These are phyloP conservation scores for Trifolium subterraneum DNA, from an alignment of 306 rosid species.

Conservation along the genomic window DNA sequence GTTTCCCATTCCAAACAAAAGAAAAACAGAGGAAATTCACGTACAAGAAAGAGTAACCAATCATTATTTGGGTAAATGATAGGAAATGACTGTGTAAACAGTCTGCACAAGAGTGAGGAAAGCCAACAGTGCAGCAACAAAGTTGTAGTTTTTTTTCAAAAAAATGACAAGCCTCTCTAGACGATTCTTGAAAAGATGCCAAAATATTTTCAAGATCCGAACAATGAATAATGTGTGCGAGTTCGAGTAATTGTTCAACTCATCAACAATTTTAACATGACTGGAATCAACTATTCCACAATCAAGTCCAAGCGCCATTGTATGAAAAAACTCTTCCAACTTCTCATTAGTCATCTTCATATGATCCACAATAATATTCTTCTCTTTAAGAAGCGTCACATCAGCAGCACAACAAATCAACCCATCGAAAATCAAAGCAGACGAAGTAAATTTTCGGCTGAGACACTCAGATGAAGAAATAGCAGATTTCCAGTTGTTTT, in stretches of 20 bases:
- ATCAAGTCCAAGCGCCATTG: neutral
- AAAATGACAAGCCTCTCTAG: neutral
- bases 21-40: too few species aligned
- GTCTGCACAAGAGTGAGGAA: neutral
- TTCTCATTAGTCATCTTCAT: neutral
- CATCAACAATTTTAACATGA: neutral
- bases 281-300: neutral
- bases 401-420: neutral
- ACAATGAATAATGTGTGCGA: too few species aligned
- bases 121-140: neutral
- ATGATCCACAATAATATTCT: neutral
- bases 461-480: neutral
- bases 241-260: neutral
- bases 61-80: neutral
- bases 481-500: neutral
- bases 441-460: neutral
- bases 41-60: too few species aligned
- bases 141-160: neutral
- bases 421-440: constrained; percentile 3
- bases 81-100: neutral
- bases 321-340: neutral
- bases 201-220: neutral
- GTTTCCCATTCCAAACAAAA: too few species aligned
- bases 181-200: neutral
- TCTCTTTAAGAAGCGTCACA: constrained; percentile 12